phyloP scores from a whole-genome alignment of 148 eudicot species.

The Nepenthes mirabilis region DNA sequence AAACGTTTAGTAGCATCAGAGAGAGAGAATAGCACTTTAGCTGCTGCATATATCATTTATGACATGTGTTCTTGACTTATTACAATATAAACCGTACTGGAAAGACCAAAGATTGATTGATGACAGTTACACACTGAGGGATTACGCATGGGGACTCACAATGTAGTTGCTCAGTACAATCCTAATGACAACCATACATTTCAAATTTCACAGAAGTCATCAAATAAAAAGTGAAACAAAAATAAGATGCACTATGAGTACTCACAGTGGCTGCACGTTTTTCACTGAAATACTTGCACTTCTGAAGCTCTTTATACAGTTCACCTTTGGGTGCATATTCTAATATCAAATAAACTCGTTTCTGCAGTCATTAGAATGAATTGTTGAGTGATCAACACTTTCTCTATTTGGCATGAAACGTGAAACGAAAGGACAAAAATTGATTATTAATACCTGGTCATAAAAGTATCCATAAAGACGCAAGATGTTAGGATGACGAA shows the following conservation, averaged over 20 bases:
- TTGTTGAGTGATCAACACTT: background rate
- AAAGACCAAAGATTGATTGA: too few species aligned
- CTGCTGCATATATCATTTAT: too few species aligned
- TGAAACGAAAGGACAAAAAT: background rate
- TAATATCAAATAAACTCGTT: conserved; percentile 82
- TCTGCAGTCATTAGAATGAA: conserved; percentile 32
- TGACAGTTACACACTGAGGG: too few species aligned
- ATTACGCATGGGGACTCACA: too few species aligned
- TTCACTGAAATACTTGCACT: conserved; percentile 86
- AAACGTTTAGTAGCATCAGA: background rate
- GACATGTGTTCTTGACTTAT: too few species aligned
- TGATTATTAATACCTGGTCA: conserved; percentile 55
- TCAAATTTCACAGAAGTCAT: too few species aligned
- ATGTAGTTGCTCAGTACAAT: too few species aligned
- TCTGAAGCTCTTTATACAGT: conserved; percentile 91
- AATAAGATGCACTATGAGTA: conserved; percentile 1
- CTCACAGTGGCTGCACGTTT: conserved; percentile 89
- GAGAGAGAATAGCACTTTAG: too few species aligned
- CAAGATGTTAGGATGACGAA: conserved; percentile 85
- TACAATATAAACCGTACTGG: too few species aligned
- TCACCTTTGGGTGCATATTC: conserved; percentile 98
- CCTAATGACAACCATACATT: too few species aligned
- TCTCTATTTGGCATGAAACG: background rate
- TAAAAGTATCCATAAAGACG: conserved; percentile 93
- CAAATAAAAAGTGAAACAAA: too few species aligned